Evolutionary conservation across 164 flowering plant genomes (phyloP), one percentile per base, ranked within the genome.

Genomic region (Liquidambar formosana): DNA sequence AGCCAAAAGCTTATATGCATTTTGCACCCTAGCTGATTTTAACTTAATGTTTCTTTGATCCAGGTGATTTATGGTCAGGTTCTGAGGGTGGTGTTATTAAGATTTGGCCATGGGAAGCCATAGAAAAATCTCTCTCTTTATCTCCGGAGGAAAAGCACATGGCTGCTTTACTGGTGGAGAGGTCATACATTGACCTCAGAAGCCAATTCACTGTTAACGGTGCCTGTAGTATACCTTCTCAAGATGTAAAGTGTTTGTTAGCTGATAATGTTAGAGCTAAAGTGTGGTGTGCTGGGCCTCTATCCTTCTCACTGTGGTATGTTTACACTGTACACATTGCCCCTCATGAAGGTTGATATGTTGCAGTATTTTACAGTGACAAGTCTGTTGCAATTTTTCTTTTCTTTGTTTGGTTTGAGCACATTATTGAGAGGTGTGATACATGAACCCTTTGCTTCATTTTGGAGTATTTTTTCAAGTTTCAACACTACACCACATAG

Each of bases 1-100:
- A 22, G 21, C 28, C 11, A 56, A 56, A n/a, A 56, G 59, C 9
- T 58, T 27, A 28, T 58, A 22, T 58, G 28, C 8, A 15, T 58
- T 58, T 28, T 58, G 9, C 41, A 5, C 33, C 53, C n/a, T 52
- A 46, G 44, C 44, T 12, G 28, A 10, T 51, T 59, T 8, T 52
- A 16, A 25, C 23, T 11, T 52, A 57, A 15, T 41, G 27, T 45
- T 45, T n/a, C 25, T 72, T 58, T 59, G 62, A 63, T 75, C 26
- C 85, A 93, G 99, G 99, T 70, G 97, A 96, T 77, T 43, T 96
- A 41, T 96, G 99, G 99, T 82, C 98, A 25, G 98, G 97, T 59
- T 78, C 83, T 23, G 99, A 96, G 61, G 89, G 92, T 69, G 99
- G 99, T 57, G 75, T 78, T 10, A 72, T 96, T 49, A 88, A 84